Percentiles rank a stretch among this genome's conserved stretches.
phyloP scores from a whole-genome alignment of 805 yeast species.

The Starmera dryadoides region DNA sequence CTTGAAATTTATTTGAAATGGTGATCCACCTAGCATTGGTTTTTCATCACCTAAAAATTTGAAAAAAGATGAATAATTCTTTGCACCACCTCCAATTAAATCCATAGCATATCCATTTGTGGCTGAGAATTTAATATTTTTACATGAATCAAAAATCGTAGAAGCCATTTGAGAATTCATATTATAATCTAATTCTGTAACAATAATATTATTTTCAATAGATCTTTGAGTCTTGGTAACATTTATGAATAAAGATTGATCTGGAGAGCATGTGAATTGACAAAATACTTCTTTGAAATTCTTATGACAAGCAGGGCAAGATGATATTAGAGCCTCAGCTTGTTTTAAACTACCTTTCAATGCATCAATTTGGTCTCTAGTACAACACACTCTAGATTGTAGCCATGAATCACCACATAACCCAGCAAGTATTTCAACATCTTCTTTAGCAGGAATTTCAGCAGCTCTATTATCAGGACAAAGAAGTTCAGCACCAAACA shows the following conservation, averaged over 20 bases:
- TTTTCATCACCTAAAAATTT: conserved; percentile 92
- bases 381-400: conserved; percentile 57
- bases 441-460: conserved; percentile 31
- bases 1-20: conserved; percentile 80
- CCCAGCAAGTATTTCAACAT: conserved; percentile 38
- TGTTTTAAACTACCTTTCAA: conserved; percentile 58
- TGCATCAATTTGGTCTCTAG: conserved; percentile 47
- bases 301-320: conserved; percentile 89
- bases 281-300: conserved; percentile 83
- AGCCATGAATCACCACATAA: conserved; percentile 73
- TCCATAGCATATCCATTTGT: conserved; percentile 97
- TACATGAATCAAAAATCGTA: conserved; percentile 74
- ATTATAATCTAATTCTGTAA: conserved; percentile 61
- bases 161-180: conserved; percentile 56
- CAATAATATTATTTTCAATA: conserved; percentile 48
- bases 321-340: conserved; percentile 74
- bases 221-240: conserved; percentile 47
- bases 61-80: conserved; percentile 59
- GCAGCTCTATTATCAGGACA: conserved; percentile 58
- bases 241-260: conserved; percentile 69
- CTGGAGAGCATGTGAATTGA: conserved; percentile 83
- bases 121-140: conserved; percentile 83
- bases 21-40: conserved; percentile 91
- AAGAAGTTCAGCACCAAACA: conserved; percentile 77
- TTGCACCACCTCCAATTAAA: conserved; percentile 95